Evolutionary conservation across 1,284 basidiomycete species (phyloP), one percentile per base, ranked within the genome.

Genomic region (Puccinia hordei): DNA sequence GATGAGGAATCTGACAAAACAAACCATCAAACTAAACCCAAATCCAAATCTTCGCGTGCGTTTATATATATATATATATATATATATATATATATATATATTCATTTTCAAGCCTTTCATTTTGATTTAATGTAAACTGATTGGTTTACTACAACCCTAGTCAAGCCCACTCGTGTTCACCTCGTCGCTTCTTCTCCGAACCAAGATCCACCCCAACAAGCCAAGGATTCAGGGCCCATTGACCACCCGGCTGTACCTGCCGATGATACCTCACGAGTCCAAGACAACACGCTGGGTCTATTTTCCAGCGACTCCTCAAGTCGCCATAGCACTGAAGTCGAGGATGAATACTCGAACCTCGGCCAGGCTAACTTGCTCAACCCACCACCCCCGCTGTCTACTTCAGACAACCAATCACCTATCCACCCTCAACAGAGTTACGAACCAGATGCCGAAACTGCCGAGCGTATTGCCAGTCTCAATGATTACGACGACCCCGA

Each of bases 401-500:
- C 38, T 27, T n/a, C n/a, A 27, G 41, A 38, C n/a, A 35, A 63
- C n/a, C 30, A 63, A 22, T 17, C 33, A 38, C 35, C 33, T 19
- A n/a, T 27, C n/a, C 63, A 15, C 24, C 63, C 41, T 12, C 63
- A 15, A 35, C 9, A n/a, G n/a, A 33, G 3, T 12, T 71, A 71
- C 30, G 68, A 33, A 71, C 68, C 68, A 10, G 68, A 71, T 71
- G 30, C 30, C 2, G 15, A 35, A 33, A 71, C 68, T 8, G 68
- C 68, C 24, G 68, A 71, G 17, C 49, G 53, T 22, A 71, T 71
- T 10, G 68, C 68, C 27, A 53, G 68, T 35, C 49, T 71, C 1
- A 71, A 71, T 38, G 68, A 71, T 35, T n/a, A 55, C 22, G 68
- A 71, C 8, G 46, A 71, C 49, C 49, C 68, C 12, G 51, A 71